Base-by-base conservation (phyloP, 2,329 filamentous ascomycete genomes). In the Sclerotiophoma versabilis region DNA sequence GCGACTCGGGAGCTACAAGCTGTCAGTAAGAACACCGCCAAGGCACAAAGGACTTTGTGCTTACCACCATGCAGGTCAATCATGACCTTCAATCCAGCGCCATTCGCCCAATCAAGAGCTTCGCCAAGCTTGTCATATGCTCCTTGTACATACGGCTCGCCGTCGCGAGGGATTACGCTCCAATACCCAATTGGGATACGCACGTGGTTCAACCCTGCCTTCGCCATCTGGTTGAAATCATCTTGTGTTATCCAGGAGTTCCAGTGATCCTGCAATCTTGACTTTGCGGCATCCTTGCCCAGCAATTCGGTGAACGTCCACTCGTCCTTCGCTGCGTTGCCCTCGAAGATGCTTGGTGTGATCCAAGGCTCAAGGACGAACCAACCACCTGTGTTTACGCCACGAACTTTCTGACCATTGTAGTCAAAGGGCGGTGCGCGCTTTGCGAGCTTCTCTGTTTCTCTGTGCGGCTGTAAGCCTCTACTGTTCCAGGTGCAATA, bases 151-250 rank as follows among this genome's bases (percentile, higher is more conserved):
- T 85, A 88, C 15, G 85, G 85, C 47, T 87, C 84, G 6, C 79
- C 82, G 6, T 79, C 71, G 11, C 62, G 70, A 2, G 80, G 80
- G 37, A 79, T 75, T 10, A 86, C 72, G 27, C 85, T 85, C 86
- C 86, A 89, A 68, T 88, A 88, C 5, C 86, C 86, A 44, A 89
- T 79, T 1, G 86, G 86, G 49, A 89, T 88, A 39, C 86, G 78
- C 30, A 88, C 83, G 60, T 87, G 81, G 72, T 87, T 88, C 66
- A 88, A 71, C 4, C 85, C 85, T 14, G 79, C 77, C 14, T 65
- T 70, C n/a, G 79, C 80, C 54, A 87, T 86, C 46, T 81, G 75
- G 17, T 78, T 70, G 68, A 87, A 84, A 65, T 87, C 84, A 19
- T 73, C 76, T 55, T 81, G 70, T 1, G 80, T 81, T 60, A 85